These are phyloP conservation scores for Beauveria bassiana DNA, from an alignment of 2,329 filamentous ascomycete species.

Conservation along the genomic window DNA sequence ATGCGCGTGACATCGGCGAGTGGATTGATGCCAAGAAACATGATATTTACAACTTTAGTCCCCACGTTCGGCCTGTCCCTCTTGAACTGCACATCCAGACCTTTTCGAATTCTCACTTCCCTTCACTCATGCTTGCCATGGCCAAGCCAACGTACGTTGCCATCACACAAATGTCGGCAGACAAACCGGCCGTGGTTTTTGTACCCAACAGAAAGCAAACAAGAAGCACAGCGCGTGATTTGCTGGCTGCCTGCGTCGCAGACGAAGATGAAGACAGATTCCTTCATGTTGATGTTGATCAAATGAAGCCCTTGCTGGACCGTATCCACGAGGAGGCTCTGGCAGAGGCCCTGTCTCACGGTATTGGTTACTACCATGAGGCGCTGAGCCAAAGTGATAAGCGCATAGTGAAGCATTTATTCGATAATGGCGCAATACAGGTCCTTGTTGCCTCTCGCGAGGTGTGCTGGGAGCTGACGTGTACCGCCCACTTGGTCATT, in stretches of 20 bases:
- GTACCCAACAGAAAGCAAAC: slow-evolving; percentile 92
- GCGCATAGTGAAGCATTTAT: slow-evolving; percentile 88
- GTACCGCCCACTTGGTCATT: slow-evolving; percentile 81
- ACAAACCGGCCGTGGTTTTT: slow-evolving; percentile 87
- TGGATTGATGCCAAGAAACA: slow-evolving; percentile 98
- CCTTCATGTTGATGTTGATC: slow-evolving; percentile 73
- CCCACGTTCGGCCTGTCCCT: slow-evolving; percentile 79
- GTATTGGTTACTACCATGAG: slow-evolving; percentile 96
- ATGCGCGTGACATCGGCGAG: slow-evolving; percentile 88
- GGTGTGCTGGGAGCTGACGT: slow-evolving; percentile 91
- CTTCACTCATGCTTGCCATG: slow-evolving; percentile 98
- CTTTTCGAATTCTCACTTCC: slow-evolving; percentile 93
- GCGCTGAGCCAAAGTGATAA: slow-evolving; percentile 83
- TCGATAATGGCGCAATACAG: slow-evolving; percentile 81
- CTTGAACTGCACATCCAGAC: slow-evolving; percentile 92
- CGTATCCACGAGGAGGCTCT: slow-evolving; percentile 80
- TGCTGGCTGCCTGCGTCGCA: slow-evolving; percentile 78
- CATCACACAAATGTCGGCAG: slow-evolving; percentile 77
- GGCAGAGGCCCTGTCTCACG: slow-evolving; percentile 83
- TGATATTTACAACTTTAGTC: slow-evolving; percentile 98
- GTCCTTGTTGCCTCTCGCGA: slow-evolving; percentile 71
- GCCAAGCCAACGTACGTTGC: slow-evolving; percentile 87
- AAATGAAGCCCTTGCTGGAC: slow-evolving; percentile 73
- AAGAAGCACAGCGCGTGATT: slow-evolving; percentile 74
- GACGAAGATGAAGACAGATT: slow-evolving; percentile 93